Base-by-base conservation (phyloP, 345 rosid genomes). In the Chamaenerion angustifolium region DNA sequence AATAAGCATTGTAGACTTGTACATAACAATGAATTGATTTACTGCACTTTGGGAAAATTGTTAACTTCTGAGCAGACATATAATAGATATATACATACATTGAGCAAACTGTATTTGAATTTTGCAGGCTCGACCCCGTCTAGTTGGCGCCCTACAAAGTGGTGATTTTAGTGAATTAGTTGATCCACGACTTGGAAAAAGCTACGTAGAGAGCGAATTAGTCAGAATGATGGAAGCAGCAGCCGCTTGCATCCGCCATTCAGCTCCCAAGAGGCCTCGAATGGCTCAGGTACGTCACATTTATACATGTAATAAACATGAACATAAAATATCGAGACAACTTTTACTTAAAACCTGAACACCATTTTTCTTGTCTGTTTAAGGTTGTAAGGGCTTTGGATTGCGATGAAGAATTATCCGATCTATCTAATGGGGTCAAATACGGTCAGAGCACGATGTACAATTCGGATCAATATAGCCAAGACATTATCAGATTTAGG, bases 161-260 rank as follows among this genome's bases (percentile, higher is more conserved):
- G 88, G 95, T 1, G 83, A 85, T 35, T 46, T 73, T 25, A 58
- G 77, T 40, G 68, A 71, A 52, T n/a, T 88, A 59, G 83, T 88
- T 57, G 96, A 88, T 72, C 73, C 81, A 13, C 62, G 81, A 25
- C 88, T 93, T 11, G 73, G 65, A 60, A 88, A 76, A 45, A 73
- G 61, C 47, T 88, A 88, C 3, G 86, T 79, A 42, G 94, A 93
- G 70, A 55, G 65, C 43, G 88, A 93, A 50, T 63, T 93, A 63
- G 44, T 74, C 49, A 82, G 79, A 56, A 93, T 93, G 99, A 64
- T 82, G 8, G 95, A 88, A 75, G 81, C 86, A 2, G 96, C 97
- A 48, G 86, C 94, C 14, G 99, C 99, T 25, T 93, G 99, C 60
- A 81, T 88, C 31, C 85, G 96, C 68, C 96, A 85, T 60, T 82